A percentile compares a stretch with the other conserved stretches of the same genome.
phyloP scores from a whole-genome alignment of 495 filamentous ascomycete species.

The Daldinia grandis region DNA sequence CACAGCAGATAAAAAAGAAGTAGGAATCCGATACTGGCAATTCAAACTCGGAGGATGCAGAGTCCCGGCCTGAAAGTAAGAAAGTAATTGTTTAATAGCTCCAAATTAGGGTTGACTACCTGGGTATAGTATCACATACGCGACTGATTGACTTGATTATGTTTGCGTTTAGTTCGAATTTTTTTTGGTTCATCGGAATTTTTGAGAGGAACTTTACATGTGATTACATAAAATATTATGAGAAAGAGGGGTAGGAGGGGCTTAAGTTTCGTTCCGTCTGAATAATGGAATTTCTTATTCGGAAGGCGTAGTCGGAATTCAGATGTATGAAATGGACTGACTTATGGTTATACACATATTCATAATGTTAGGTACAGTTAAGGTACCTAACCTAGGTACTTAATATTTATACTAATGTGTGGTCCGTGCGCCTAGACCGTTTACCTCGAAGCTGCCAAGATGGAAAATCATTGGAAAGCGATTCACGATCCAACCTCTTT shows the following conservation, averaged over 20 bases:
- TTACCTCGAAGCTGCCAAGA: not conserved
- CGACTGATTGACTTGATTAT: not conserved
- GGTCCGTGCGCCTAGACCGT: not conserved
- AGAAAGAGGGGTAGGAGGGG: not conserved
- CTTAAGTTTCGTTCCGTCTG: not conserved
- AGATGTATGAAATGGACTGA: no score
- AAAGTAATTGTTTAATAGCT: slow-evolving; percentile 14
- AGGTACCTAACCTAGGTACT: no score
- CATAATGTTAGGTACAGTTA: no score
- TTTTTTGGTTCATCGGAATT: not conserved
- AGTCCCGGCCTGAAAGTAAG: slow-evolving; percentile 13
- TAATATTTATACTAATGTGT: not conserved
- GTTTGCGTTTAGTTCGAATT: slow-evolving; percentile 3
- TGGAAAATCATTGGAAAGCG: not conserved
- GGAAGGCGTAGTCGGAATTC: no score
- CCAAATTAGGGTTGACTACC: not conserved
- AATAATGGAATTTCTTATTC: no score
- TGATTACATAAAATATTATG: not conserved
- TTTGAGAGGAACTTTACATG: not conserved
- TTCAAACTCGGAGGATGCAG: slow-evolving; percentile 24
- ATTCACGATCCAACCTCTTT: not conserved
- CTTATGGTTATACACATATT: no score
- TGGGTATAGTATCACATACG: not conserved
- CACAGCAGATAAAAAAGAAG: slow-evolving; percentile 24
- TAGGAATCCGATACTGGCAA: slow-evolving; percentile 30